Percentiles rank a stretch among this genome's conserved stretches.
Evolutionary conservation across 2,329 filamentous ascomycete species (phyloP).

Genomic region (Pezicula carpinea): DNA sequence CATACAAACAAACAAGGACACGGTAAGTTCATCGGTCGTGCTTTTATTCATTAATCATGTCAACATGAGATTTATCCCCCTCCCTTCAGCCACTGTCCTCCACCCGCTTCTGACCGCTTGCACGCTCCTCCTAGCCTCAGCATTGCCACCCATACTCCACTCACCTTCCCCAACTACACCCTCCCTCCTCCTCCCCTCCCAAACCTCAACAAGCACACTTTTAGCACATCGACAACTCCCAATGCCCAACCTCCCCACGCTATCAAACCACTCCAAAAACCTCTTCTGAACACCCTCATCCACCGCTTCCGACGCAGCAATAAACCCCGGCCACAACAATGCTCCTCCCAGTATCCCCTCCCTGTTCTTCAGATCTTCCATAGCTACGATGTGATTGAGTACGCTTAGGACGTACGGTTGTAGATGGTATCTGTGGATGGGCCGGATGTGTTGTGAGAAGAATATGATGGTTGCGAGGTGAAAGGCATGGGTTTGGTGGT

Average conservation of each 20-base stretch:
- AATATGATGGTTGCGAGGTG: background rate
- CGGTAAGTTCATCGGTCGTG: too few species aligned
- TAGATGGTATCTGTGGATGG: background rate
- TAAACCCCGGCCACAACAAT: background rate
- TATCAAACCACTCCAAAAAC: background rate
- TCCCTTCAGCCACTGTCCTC: background rate
- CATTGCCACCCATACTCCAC: background rate
- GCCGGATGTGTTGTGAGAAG: background rate
- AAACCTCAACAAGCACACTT: background rate
- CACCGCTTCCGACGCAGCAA: background rate
- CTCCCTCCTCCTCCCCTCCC: background rate
- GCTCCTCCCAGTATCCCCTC: background rate
- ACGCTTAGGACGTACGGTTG: background rate
- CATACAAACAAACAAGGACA: too few species aligned
- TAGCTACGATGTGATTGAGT: background rate
- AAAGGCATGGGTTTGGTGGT: background rate
- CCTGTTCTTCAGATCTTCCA: background rate
- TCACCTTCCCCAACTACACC: background rate
- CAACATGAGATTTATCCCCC: background rate
- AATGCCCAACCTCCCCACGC: background rate
- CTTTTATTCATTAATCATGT: too few species aligned
- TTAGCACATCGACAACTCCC: background rate
- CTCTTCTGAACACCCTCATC: background rate
- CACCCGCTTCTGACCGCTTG: background rate
- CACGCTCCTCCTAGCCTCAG: too few species aligned